Base-by-base conservation (phyloP, 192 early-diverging fungal species). In the Lobosporangium transversale region DNA sequence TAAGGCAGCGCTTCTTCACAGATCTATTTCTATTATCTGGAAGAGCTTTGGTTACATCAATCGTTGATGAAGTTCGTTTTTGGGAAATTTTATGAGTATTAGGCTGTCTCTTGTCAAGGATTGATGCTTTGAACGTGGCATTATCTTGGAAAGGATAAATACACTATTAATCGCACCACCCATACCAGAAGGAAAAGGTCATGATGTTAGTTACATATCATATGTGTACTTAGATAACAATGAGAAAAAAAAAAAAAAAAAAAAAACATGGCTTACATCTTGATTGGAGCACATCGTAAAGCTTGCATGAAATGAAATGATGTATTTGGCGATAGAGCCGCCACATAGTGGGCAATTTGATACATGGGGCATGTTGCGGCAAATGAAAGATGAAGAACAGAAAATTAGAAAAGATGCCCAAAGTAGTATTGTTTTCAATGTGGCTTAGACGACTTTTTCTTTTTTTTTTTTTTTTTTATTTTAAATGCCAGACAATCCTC, bases 221-320 rank as follows among this genome's bases (percentile, higher is more conserved):
- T n/a, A n/a, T n/a, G n/a, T n/a, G n/a, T n/a, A n/a, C n/a, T n/a
- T n/a, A n/a, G n/a, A n/a, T n/a, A n/a, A n/a, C n/a, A n/a, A n/a
- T n/a, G n/a, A n/a, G n/a, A n/a, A n/a, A n/a, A n/a, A n/a, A n/a
- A n/a, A n/a, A n/a, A n/a, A n/a, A n/a, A n/a, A n/a, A n/a, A n/a
- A n/a, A n/a, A n/a, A n/a, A n/a, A n/a, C n/a, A n/a, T n/a, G n/a
- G 33, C 66, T 59, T 69, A 60, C 66, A 18, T 69, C 57, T 45
- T 60, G 50, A 26, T 69, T 69, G 51, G 35, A 36, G 42, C 66
- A 69, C 66, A 69, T 69, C 23, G 29, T 18, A 49, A 69, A 60
- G 11, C 62, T 59, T 26, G 36, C 47, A 17, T 70, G 50, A n/a
- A 70, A 51, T 4, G 55, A 62, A 29, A 62, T 35, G 21, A 29